phyloP scores from a whole-genome alignment of 805 yeast species.

The Metschnikowia lachancei region DNA sequence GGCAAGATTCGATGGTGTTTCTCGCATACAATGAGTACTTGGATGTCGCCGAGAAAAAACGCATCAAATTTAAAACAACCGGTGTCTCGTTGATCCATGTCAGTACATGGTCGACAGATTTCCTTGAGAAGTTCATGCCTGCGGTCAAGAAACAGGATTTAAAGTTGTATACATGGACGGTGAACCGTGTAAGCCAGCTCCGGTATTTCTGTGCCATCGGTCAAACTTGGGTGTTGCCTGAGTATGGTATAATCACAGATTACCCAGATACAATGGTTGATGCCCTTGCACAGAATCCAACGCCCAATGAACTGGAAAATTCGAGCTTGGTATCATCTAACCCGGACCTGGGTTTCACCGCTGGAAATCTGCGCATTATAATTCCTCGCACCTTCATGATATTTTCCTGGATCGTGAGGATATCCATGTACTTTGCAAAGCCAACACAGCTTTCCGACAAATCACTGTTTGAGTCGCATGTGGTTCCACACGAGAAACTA shows the following conservation, averaged over 20 bases:
- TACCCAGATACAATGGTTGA: constrained; percentile 34
- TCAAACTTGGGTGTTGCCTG: constrained; percentile 22
- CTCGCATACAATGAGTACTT: constrained; percentile 37
- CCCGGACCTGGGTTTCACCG: no score
- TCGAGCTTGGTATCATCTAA: no score
- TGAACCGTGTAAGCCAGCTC: constrained; percentile 35
- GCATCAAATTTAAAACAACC: constrained; percentile 27
- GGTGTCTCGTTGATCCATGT: constrained; percentile 40
- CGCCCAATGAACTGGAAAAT: background rate
- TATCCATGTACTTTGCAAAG: constrained; percentile 2
- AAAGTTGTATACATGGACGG: constrained; percentile 40
- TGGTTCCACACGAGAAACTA: constrained; percentile 12
- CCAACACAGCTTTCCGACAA: constrained; percentile 3
- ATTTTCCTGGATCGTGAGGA: constrained; percentile 8
- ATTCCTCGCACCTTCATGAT: constrained; percentile 3
- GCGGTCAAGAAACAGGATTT: constrained; percentile 31
- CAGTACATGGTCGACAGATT: constrained; percentile 37
- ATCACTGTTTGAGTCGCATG: constrained; percentile 11
- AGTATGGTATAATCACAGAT: constrained; percentile 39
- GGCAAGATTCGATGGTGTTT: constrained; percentile 33
- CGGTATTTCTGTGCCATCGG: constrained; percentile 33
- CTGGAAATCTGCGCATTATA: background rate
- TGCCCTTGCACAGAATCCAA: background rate
- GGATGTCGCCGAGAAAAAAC: constrained; percentile 20
- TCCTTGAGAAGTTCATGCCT: constrained; percentile 37